These are phyloP conservation scores for Kwoniella sp. DNA, from an alignment of 768 basidiomycete species.

Conservation along the genomic window DNA sequence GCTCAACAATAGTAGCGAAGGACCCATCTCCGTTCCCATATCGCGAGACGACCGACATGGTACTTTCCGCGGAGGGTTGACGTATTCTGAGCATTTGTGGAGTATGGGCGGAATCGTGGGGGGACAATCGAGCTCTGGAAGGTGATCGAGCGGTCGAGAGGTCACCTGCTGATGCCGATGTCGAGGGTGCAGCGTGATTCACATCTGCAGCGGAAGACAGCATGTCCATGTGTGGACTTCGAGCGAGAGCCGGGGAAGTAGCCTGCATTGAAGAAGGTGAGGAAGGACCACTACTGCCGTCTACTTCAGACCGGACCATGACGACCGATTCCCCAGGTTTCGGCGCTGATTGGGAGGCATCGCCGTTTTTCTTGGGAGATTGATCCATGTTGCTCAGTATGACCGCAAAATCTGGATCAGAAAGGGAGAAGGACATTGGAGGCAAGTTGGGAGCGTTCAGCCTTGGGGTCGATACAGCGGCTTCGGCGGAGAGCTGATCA, in stretches of 20 bases:
- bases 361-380: constrained; percentile 28
- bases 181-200: neutral
- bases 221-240: constrained; percentile 28
- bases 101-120: constrained; percentile 23
- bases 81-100: constrained; percentile 42
- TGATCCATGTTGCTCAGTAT: constrained; percentile 50
- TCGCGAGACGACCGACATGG: constrained; percentile 31
- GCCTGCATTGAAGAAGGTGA: constrained; percentile 14
- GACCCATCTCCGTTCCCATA: constrained; percentile 34
- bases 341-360: neutral
- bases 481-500: constrained; percentile 19
- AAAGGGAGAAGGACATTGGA: constrained; percentile 88
- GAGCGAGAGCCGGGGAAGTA: constrained; percentile 28
- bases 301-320: constrained; percentile 9
- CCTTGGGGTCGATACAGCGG: constrained; percentile 32
- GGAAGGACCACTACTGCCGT: constrained; percentile 8
- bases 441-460: constrained; percentile 85
- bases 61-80: constrained; percentile 44
- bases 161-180: constrained; percentile 4
- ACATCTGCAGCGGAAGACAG: constrained; percentile 18
- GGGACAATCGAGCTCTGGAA: constrained; percentile 34
- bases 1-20: constrained; percentile 34
- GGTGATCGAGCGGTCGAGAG: constrained; percentile 25
- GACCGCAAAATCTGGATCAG: constrained; percentile 70
- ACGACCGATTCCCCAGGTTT: constrained; percentile 15